Evolutionary conservation across 2,329 filamentous ascomycete species (phyloP).

Genomic region (Stromatinia cepivora): DNA sequence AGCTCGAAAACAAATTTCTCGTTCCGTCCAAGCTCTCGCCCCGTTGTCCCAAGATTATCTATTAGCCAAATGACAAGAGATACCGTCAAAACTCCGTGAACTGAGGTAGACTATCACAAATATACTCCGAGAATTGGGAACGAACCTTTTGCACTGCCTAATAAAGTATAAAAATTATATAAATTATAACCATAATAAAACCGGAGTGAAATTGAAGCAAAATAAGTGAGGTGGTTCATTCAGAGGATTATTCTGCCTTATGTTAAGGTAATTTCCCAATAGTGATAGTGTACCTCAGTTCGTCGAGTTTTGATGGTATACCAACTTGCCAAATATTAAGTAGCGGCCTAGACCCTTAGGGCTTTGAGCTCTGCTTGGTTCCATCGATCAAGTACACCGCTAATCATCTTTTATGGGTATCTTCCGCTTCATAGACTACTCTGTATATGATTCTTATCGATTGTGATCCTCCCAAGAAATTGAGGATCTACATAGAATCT

Average conservation of each 20-base stretch:
- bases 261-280: neutral
- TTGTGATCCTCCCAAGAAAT: conserved; percentile 2
- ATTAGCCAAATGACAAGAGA: neutral
- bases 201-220: no score
- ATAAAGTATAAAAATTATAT: no score
- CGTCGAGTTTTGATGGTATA: neutral
- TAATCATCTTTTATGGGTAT: conserved; percentile 17
- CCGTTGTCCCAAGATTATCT: neutral
- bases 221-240: no score
- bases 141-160: no score
- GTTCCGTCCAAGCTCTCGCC: neutral
- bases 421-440: conserved; percentile 3
- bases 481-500: conserved; percentile 11
- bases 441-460: conserved; percentile 2
- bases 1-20: conserved; percentile 6
- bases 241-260: no score
- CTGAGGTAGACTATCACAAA: no score
- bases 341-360: neutral
- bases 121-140: no score
- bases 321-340: neutral
- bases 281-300: neutral
- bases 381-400: conserved; percentile 5
- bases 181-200: no score
- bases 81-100: no score
- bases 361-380: neutral